Percentiles rank a stretch among this genome's conserved stretches.
Conservation (phyloP, 495 filamentous ascomycete genomes). For the Neurospora discreta region DNA sequence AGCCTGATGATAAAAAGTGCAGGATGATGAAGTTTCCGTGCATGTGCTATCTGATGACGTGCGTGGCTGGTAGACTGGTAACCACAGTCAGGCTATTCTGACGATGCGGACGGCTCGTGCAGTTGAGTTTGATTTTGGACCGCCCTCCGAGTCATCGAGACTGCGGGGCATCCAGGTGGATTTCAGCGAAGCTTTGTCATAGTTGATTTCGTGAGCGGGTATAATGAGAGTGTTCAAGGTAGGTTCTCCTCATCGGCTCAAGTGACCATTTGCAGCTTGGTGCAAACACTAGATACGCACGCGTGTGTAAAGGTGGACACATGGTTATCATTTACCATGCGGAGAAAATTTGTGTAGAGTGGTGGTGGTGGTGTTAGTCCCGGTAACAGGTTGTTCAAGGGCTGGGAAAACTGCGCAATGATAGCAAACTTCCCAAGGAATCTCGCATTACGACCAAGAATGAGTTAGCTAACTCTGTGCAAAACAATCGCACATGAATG, state of each 20-base stretch:
- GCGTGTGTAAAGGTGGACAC: neutral
- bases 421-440: too few species aligned
- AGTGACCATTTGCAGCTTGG: too few species aligned
- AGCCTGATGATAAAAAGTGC: neutral
- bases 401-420: too few species aligned
- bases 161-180: neutral
- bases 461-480: neutral
- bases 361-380: neutral
- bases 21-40: neutral
- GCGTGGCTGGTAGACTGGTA: neutral
- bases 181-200: neutral
- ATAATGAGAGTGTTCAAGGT: too few species aligned
- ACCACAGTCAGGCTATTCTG: neutral
- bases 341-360: too few species aligned
- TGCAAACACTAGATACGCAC: too few species aligned
- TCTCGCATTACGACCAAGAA: too few species aligned
- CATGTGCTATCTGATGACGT: neutral
- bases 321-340: neutral
- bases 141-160: neutral
- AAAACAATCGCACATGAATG: neutral
- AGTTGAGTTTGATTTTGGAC: neutral
- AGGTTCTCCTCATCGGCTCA: too few species aligned
- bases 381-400: neutral
- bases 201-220: too few species aligned
- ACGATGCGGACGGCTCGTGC: neutral